Evolutionary conservation across 345 rosid genomes (phyloP).

Genomic region (Gossypium bickii): DNA sequence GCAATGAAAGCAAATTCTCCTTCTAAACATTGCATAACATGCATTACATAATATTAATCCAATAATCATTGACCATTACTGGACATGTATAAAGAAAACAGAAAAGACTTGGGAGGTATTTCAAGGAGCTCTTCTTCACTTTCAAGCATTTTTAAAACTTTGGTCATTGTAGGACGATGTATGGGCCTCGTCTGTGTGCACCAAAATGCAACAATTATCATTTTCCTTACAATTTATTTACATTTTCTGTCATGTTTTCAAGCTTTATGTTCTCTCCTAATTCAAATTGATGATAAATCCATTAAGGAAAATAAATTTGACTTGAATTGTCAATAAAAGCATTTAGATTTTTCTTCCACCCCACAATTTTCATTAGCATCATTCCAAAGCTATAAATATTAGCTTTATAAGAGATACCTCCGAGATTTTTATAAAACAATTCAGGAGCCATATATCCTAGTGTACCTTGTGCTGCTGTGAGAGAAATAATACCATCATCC

Average conservation of each 20-base stretch:
- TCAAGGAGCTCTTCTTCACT: neutral
- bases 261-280: neutral
- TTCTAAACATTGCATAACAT: no score
- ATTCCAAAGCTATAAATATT: slow-evolving; percentile 5
- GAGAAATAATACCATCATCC: neutral
- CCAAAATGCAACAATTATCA: slow-evolving; percentile 14
- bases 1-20: no score
- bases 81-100: neutral
- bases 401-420: neutral
- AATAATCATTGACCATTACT: no score
- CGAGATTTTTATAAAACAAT: neutral
- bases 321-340: neutral
- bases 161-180: neutral
- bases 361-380: slow-evolving; percentile 5
- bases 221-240: slow-evolving; percentile 5
- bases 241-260: neutral
- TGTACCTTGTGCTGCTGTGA: slow-evolving; percentile 24
- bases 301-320: slow-evolving; percentile 8
- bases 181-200: slow-evolving; percentile 3
- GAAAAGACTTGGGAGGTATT: neutral
- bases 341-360: neutral
- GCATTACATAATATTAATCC: no score
- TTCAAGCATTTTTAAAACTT: slow-evolving; percentile 2
- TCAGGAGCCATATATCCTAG: slow-evolving; percentile 10
- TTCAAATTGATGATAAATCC: slow-evolving; percentile 8